These are phyloP conservation scores for Exophiala aquamarina DNA, from an alignment of 2,329 filamentous ascomycete genomes.

Conservation along the genomic window DNA sequence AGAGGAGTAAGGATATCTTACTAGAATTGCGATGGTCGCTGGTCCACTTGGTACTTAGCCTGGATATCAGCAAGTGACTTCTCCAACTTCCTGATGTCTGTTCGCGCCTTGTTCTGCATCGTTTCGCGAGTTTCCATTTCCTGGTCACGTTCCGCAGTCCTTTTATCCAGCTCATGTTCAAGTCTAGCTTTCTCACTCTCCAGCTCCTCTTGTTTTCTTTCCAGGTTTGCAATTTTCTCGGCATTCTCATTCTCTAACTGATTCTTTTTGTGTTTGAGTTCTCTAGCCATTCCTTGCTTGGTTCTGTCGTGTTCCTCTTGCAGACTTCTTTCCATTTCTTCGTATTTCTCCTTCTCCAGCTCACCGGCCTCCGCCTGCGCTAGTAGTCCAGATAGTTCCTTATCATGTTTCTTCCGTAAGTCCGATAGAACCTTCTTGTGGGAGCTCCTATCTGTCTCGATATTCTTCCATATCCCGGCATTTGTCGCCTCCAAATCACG, in stretches of 20 bases:
- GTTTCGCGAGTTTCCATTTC: constrained; percentile 1
- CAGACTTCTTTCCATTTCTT: neutral
- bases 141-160: neutral
- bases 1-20: neutral
- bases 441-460: neutral
- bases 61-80: constrained; percentile 1
- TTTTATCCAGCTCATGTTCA: neutral
- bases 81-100: neutral
- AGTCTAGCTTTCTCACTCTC: neutral
- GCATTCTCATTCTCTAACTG: constrained; percentile 4
- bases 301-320: neutral
- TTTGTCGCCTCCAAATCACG: neutral
- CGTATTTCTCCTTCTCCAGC: constrained; percentile 4
- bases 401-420: neutral
- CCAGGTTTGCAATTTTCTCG: neutral
- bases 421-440: neutral
- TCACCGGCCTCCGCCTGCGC: neutral
- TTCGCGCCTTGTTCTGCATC: constrained; percentile 1
- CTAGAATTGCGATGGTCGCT: constrained; percentile 1
- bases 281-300: neutral
- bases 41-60: constrained; percentile 2
- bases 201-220: neutral
- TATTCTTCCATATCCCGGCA: neutral
- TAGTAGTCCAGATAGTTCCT: neutral
- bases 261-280: neutral